phyloP scores from a whole-genome alignment of 2,329 filamentous ascomycete genomes.

The Pseudogymnoascus sp. region DNA sequence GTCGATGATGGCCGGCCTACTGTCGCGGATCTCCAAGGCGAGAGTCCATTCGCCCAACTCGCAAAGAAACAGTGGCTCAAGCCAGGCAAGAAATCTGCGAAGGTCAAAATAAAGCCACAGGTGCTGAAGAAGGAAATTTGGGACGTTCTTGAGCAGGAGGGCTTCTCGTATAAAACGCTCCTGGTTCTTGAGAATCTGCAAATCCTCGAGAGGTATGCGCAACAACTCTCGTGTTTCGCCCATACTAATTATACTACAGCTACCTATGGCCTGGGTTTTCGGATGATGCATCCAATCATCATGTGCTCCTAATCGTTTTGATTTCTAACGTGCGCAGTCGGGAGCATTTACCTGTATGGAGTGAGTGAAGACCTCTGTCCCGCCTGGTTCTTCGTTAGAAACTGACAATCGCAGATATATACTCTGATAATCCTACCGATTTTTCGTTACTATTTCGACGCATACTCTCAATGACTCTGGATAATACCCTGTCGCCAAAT shows the following conservation, averaged over 20 bases:
- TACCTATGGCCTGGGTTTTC: slow-evolving; percentile 93
- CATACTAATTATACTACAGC: slow-evolving; percentile 35
- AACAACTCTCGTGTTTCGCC: neutral
- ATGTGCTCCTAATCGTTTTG: slow-evolving; percentile 77
- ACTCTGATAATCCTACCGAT: slow-evolving; percentile 65
- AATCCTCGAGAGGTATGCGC: slow-evolving; percentile 65
- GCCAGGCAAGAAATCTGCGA: slow-evolving; percentile 48
- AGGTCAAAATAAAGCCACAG: slow-evolving; percentile 66
- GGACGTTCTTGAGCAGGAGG: slow-evolving; percentile 75
- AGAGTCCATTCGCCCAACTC: slow-evolving; percentile 64
- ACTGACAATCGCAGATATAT: slow-evolving; percentile 47
- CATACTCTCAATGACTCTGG: slow-evolving; percentile 76
- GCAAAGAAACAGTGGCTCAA: slow-evolving; percentile 83
- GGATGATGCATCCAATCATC: slow-evolving; percentile 82
- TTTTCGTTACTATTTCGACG: slow-evolving; percentile 88
- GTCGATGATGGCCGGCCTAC: slow-evolving; percentile 47
- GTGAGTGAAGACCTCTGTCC: slow-evolving; percentile 35
- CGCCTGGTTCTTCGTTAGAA: neutral
- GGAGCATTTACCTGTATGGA: slow-evolving; percentile 82
- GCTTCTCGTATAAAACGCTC: slow-evolving; percentile 69
- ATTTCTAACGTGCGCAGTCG: slow-evolving; percentile 82
- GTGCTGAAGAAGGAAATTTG: slow-evolving; percentile 82
- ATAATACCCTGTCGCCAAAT: slow-evolving; percentile 53
- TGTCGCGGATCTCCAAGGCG: slow-evolving; percentile 61
- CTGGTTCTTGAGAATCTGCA: slow-evolving; percentile 83